Percentiles rank a stretch among this genome's conserved stretches.
Evolutionary conservation across 2,329 filamentous ascomycete genomes (phyloP).

Genomic region (Phyllosticta paracitricarpa): DNA sequence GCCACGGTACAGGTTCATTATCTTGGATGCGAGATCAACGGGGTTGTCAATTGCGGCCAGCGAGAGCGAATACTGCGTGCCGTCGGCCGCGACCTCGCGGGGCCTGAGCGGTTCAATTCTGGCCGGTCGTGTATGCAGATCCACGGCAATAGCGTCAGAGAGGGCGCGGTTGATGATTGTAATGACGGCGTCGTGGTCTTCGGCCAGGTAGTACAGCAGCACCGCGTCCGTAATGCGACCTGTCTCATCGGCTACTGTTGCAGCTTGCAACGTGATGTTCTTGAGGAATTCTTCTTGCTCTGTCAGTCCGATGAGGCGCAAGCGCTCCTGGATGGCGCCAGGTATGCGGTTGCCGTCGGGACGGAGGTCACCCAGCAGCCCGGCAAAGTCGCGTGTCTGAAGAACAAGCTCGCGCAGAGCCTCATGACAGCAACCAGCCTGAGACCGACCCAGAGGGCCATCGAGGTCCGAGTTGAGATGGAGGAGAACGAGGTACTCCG

Average conservation of each 20-base stretch:
- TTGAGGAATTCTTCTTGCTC: slow-evolving; percentile 78
- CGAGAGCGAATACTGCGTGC: slow-evolving; percentile 46
- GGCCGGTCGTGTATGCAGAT: slow-evolving; percentile 72
- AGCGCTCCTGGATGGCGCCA: slow-evolving; percentile 79
- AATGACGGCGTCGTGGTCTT: slow-evolving; percentile 92
- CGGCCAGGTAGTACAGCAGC: slow-evolving; percentile 84
- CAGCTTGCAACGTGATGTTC: slow-evolving; percentile 87
- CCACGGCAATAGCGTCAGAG: slow-evolving; percentile 78
- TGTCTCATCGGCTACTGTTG: slow-evolving; percentile 86
- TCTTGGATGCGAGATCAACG: slow-evolving; percentile 50
- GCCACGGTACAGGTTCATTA: slow-evolving; percentile 51
- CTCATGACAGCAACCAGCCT: slow-evolving; percentile 78
- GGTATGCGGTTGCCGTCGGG: slow-evolving; percentile 75
- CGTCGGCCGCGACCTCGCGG: slow-evolving; percentile 31
- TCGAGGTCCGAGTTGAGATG: slow-evolving; percentile 81
- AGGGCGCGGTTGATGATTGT: slow-evolving; percentile 80
- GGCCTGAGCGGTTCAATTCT: slow-evolving; percentile 73
- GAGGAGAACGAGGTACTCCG: slow-evolving; percentile 86
- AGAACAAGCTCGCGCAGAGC: slow-evolving; percentile 87
- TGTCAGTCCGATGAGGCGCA: slow-evolving; percentile 67
- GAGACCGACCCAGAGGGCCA: slow-evolving; percentile 63
- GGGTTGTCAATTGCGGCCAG: slow-evolving; percentile 60
- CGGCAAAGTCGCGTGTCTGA: slow-evolving; percentile 94
- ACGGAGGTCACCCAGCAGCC: slow-evolving; percentile 82
- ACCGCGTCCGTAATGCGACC: slow-evolving; percentile 90